Conservation (phyloP, 2,329 filamentous ascomycete species). For the Raffaelea albimanens region DNA sequence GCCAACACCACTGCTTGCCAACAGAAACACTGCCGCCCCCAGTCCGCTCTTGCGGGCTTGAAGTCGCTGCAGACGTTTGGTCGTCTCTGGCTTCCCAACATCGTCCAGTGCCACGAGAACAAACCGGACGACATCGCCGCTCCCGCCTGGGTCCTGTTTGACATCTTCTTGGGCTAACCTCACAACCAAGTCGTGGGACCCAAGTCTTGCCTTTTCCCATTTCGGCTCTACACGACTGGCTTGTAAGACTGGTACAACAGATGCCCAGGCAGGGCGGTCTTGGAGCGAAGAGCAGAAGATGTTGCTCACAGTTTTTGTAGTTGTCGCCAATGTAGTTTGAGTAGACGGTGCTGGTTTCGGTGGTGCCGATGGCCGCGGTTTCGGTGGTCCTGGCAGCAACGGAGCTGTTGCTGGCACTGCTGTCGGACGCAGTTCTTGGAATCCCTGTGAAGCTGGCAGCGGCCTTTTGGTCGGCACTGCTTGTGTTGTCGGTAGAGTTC, state of each 20-base stretch:
- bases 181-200: constrained; percentile 36
- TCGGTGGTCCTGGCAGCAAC: too few relatives aligned
- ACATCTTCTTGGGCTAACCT: constrained; percentile 15
- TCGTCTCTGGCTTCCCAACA: constrained; percentile 18
- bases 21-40: constrained; percentile 21
- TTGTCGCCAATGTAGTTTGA: not conserved
- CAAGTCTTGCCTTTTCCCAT: constrained; percentile 10
- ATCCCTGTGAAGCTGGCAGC: too few relatives aligned
- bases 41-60: constrained; percentile 12
- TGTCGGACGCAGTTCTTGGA: too few relatives aligned
- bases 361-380: not conserved
- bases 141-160: not conserved
- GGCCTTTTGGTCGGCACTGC: too few relatives aligned
- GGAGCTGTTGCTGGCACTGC: too few relatives aligned
- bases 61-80: constrained; percentile 27
- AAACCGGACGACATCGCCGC: constrained; percentile 22
- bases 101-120: constrained; percentile 31
- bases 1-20: constrained; percentile 8
- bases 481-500: too few relatives aligned
- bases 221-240: constrained; percentile 14
- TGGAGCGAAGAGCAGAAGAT: constrained; percentile 29
- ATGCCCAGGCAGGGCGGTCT: constrained; percentile 25
- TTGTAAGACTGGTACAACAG: constrained; percentile 20
- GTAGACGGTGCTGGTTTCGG: not conserved
- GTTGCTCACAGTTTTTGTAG: not conserved